Percentiles rank a stretch among this genome's conserved stretches.
Evolutionary conservation across 1,139 yeast species (phyloP).

Genomic region (Kodamaea fungicola): DNA sequence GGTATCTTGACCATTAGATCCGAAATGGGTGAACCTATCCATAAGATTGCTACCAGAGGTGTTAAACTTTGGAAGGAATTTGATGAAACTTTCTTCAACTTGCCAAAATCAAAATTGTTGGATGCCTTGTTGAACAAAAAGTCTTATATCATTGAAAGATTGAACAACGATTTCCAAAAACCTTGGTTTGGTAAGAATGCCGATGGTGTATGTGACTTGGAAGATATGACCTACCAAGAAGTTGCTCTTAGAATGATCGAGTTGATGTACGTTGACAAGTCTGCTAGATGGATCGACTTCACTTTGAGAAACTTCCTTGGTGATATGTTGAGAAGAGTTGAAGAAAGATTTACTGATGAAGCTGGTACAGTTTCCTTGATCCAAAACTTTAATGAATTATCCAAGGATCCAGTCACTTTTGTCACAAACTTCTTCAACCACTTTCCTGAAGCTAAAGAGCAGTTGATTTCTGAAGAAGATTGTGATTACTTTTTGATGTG

Average conservation of each 20-base stretch:
- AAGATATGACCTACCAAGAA: constrained; percentile 94
- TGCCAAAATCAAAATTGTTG: constrained; percentile 85
- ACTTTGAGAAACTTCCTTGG: constrained; percentile 86
- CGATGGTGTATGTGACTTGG: constrained; percentile 81
- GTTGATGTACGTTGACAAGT: constrained; percentile 78
- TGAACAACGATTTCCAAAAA: constrained; percentile 94
- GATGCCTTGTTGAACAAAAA: constrained; percentile 81
- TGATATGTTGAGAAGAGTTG: constrained; percentile 85
- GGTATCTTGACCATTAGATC: constrained; percentile 94
- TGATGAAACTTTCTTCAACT: constrained; percentile 86
- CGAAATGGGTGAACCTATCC: constrained; percentile 99
- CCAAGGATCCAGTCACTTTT: constrained; percentile 56
- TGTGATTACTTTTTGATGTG: constrained; percentile 86
- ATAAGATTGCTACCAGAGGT: constrained; percentile 97
- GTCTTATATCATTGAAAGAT: constrained; percentile 76
- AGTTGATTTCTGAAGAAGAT: constrained; percentile 92
- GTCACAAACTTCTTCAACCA: constrained; percentile 58
- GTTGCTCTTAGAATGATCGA: constrained; percentile 86
- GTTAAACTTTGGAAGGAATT: constrained; percentile 95
- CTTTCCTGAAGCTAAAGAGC: constrained; percentile 72
- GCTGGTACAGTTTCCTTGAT: constrained; percentile 59
- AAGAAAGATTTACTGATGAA: constrained; percentile 81
- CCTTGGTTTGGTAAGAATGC: constrained; percentile 91
- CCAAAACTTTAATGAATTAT: constrained; percentile 69
- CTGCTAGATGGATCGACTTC: constrained; percentile 83